A percentile compares a stretch with the other conserved stretches of the same genome.
These are phyloP conservation scores for Magnaporthales sp. DNA, from an alignment of 2,329 filamentous ascomycete genomes.

Conservation along the genomic window DNA sequence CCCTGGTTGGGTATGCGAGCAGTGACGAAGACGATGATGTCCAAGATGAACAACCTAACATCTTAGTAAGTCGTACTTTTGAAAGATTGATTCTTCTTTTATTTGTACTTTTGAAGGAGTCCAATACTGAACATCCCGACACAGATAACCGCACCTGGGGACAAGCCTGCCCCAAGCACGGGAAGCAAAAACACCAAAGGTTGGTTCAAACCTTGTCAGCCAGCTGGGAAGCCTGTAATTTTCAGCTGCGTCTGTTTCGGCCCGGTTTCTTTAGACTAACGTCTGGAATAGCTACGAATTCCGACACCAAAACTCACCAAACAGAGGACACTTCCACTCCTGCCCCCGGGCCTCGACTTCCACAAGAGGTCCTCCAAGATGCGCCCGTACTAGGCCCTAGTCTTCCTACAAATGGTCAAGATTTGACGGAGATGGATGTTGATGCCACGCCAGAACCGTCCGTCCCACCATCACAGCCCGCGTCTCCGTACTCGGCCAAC, in stretches of 20 bases:
- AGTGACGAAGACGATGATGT: constrained; percentile 41
- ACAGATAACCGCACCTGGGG: not conserved
- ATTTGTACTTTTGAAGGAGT: too few relatives aligned
- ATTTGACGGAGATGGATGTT: not conserved
- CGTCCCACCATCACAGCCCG: constrained; percentile 15
- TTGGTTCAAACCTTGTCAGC: not conserved
- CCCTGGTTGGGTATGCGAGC: constrained; percentile 41
- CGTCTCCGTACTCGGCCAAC: constrained; percentile 60
- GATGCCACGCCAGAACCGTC: not conserved
- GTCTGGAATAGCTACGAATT: not conserved
- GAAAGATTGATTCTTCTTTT: too few relatives aligned
- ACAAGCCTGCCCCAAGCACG: not conserved
- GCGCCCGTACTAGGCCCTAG: constrained; percentile 9
- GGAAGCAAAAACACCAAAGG: not conserved
- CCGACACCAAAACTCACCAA: not conserved
- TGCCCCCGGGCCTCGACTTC: not conserved
- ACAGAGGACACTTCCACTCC: not conserved
- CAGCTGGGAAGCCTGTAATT: not conserved
- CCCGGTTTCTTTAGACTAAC: not conserved
- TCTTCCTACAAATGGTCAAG: constrained; percentile 10
- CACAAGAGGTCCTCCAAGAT: constrained; percentile 3
- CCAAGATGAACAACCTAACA: not conserved
- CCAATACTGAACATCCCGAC: not conserved
- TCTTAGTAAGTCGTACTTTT: not conserved
- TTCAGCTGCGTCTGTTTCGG: not conserved